phyloP scores from a whole-genome alignment of 2,329 filamentous ascomycete species.

The Fusarium bactridioides region DNA sequence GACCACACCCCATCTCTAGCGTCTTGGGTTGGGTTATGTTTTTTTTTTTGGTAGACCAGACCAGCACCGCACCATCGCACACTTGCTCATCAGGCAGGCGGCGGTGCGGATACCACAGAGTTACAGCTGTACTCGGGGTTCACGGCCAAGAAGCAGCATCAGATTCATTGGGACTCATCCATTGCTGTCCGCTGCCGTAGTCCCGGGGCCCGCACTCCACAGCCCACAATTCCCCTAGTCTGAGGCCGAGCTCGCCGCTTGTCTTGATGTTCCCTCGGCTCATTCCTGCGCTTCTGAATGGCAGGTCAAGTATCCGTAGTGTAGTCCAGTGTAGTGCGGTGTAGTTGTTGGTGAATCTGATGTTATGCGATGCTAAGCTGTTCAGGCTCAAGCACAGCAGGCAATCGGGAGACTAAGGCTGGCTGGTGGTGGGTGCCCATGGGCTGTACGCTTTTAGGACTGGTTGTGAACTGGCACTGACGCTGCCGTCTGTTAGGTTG shows the following conservation, averaged over 20 bases:
- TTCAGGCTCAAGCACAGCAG: not conserved
- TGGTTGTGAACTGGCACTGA: constrained; percentile 20
- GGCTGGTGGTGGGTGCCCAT: constrained; percentile 22
- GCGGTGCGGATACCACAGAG: constrained; percentile 4
- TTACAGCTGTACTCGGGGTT: constrained; percentile 31
- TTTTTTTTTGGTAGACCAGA: constrained; percentile 12
- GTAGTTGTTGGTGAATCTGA: constrained; percentile 9
- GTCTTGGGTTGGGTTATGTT: constrained; percentile 19
- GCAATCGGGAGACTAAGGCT: not conserved
- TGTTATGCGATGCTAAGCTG: constrained; percentile 4
- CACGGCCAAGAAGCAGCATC: constrained; percentile 28
- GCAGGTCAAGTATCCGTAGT: constrained; percentile 6
- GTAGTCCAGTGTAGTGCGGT: not conserved
- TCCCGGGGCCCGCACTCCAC: constrained; percentile 36
- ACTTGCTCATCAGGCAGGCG: not conserved
- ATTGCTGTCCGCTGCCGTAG: constrained; percentile 36
- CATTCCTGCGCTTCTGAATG: constrained; percentile 28
- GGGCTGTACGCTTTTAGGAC: constrained; percentile 25
- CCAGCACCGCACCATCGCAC: constrained; percentile 21
- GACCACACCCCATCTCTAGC: constrained; percentile 32
- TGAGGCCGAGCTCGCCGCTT: constrained; percentile 25
- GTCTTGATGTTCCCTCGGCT: constrained; percentile 25
- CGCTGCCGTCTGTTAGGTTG: constrained; percentile 1
- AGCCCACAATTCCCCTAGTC: constrained; percentile 29
- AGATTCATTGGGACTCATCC: constrained; percentile 33